Evolutionary conservation across 2,329 filamentous ascomycete genomes (phyloP).

Genomic region (Atkinsonella texensis): DNA sequence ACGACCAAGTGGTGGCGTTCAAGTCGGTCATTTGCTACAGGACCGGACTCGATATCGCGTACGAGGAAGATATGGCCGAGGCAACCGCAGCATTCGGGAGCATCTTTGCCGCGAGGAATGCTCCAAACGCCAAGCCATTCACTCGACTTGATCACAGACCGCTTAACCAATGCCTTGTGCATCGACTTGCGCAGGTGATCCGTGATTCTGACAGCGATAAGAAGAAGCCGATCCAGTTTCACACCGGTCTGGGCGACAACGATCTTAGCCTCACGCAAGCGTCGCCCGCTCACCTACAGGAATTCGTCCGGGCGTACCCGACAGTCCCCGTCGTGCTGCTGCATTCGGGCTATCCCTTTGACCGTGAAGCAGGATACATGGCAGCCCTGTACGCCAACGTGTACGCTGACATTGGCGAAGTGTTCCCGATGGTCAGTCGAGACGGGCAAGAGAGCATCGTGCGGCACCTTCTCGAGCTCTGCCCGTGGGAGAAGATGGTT

Average conservation of each 20-base stretch:
- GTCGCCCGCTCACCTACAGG: slow-evolving; percentile 65
- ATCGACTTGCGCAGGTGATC: slow-evolving; percentile 49
- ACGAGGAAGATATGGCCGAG: slow-evolving; percentile 28
- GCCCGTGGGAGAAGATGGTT: slow-evolving; percentile 61
- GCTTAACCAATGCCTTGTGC: slow-evolving; percentile 60
- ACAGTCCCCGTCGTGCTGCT: slow-evolving; percentile 64
- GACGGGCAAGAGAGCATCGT: slow-evolving; percentile 63
- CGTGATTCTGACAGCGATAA: slow-evolving; percentile 26
- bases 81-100: slow-evolving; percentile 26
- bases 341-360: slow-evolving; percentile 73
- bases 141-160: slow-evolving; percentile 48
- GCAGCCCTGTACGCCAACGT: slow-evolving; percentile 68
- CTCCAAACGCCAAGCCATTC: slow-evolving; percentile 19
- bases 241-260: slow-evolving; percentile 71
- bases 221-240: slow-evolving; percentile 70
- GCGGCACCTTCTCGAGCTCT: slow-evolving; percentile 62
- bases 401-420: slow-evolving; percentile 71
- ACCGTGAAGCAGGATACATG: slow-evolving; percentile 65
- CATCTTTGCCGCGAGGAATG: slow-evolving; percentile 19
- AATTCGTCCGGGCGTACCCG: slow-evolving; percentile 57
- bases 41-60: slow-evolving; percentile 53
- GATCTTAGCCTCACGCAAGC: slow-evolving; percentile 59
- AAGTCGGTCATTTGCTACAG: slow-evolving; percentile 78
- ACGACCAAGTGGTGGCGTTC: slow-evolving; percentile 63
- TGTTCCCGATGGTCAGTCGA: slow-evolving; percentile 67